phyloP scores from a whole-genome alignment of 148 eudicot species.

The Bassia scoparia region DNA sequence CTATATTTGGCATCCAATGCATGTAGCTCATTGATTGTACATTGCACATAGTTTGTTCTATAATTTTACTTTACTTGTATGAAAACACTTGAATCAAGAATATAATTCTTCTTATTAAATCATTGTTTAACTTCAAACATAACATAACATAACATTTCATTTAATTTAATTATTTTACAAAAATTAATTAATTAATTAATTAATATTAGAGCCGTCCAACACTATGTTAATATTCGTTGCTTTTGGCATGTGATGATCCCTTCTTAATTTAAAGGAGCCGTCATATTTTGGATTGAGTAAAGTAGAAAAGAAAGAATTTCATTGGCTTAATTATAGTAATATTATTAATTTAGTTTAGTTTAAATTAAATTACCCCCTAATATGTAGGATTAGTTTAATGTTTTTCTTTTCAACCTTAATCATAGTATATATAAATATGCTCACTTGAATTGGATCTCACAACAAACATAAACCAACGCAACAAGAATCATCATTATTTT shows the following conservation, averaged over 20 bases:
- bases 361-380: not conserved
- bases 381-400: not conserved
- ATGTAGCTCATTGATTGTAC: not conserved
- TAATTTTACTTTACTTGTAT: slow-evolving; percentile 1
- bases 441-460: slow-evolving; percentile 14
- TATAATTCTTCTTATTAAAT: too few relatives aligned
- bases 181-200: not conserved
- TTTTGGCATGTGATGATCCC: slow-evolving; percentile 26
- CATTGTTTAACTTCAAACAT: not conserved
- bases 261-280: slow-evolving; percentile 26
- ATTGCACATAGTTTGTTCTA: not conserved
- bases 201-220: not conserved
- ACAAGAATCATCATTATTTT: slow-evolving; percentile 1
- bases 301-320: slow-evolving; percentile 13
- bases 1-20: not conserved
- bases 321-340: slow-evolving; percentile 17
- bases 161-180: not conserved
- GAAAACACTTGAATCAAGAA: not conserved
- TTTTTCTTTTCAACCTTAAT: slow-evolving; percentile 11
- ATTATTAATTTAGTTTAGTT: too few relatives aligned
- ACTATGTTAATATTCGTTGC: slow-evolving; percentile 19
- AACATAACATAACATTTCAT: not conserved
- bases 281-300: slow-evolving; percentile 24
- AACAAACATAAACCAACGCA: slow-evolving; percentile 15
- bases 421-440: slow-evolving; percentile 3